Evolutionary conservation across 192 early-diverging fungal genomes (phyloP).

Genomic region (Podochytrium sp.): DNA sequence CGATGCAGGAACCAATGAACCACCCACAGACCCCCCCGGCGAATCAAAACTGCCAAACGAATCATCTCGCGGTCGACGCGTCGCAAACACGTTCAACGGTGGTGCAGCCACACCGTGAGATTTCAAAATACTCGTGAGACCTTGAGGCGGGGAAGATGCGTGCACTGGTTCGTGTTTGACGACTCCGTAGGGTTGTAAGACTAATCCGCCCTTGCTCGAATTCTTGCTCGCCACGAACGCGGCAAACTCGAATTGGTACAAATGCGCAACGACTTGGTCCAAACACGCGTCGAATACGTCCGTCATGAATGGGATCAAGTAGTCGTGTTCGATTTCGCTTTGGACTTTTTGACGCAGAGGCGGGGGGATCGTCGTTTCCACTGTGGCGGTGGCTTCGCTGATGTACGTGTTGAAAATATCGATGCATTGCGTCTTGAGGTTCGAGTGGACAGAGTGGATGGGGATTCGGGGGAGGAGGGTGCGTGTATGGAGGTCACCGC

Average conservation of each 20-base stretch:
- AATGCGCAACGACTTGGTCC: not conserved
- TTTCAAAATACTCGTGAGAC: not conserved
- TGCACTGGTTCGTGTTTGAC: not conserved
- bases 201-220: not conserved
- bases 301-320: not conserved
- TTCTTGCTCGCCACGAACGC: not conserved
- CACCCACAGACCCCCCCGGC: no score
- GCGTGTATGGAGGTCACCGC: not conserved
- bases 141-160: not conserved
- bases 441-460: not conserved
- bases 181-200: not conserved
- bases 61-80: no score
- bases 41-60: no score
- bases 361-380: not conserved
- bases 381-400: not conserved
- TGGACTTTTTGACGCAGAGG: not conserved
- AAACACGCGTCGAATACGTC: not conserved
- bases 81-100: no score
- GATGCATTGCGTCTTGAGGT: not conserved
- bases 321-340: not conserved
- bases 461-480: not conserved
- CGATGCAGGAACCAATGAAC: no score
- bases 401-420: constrained; percentile 11
- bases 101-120: not conserved
- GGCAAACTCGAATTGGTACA: not conserved